Conservation (phyloP, 75 land plant genomes). For the Cunninghamia lanceolata region DNA sequence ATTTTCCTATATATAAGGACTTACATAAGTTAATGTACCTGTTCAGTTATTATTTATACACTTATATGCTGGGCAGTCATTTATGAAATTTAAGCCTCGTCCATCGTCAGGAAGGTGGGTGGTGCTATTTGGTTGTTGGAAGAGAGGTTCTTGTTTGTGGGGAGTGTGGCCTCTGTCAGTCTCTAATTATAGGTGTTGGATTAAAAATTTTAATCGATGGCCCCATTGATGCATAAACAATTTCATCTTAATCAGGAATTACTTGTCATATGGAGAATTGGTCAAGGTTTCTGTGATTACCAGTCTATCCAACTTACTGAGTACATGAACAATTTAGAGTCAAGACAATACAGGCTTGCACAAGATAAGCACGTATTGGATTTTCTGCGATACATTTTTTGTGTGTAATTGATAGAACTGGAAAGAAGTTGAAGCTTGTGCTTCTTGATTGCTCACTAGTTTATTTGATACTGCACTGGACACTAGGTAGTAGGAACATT, state of each 20-base stretch:
- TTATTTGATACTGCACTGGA: background rate
- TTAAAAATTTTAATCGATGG: background rate
- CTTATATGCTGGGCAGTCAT: background rate
- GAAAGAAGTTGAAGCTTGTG: background rate
- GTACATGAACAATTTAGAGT: background rate
- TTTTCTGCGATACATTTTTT: background rate
- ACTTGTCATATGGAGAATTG: background rate
- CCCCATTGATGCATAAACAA: background rate
- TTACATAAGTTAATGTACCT: background rate
- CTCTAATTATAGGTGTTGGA: background rate
- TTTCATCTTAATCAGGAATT: no score
- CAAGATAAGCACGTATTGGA: background rate
- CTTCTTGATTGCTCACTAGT: background rate
- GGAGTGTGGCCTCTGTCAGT: background rate
- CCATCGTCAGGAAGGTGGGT: no score
- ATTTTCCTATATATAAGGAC: background rate
- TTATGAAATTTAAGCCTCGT: no score
- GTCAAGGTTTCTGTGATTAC: background rate
- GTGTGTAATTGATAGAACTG: background rate
- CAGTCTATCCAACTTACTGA: background rate
- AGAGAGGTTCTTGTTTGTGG: background rate
- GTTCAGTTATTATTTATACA: background rate
- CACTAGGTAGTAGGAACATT: background rate
- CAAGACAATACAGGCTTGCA: background rate
- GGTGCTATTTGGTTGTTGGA: background rate